Conservation (phyloP, 1,139 yeast species). For the Candida gigantensis region DNA sequence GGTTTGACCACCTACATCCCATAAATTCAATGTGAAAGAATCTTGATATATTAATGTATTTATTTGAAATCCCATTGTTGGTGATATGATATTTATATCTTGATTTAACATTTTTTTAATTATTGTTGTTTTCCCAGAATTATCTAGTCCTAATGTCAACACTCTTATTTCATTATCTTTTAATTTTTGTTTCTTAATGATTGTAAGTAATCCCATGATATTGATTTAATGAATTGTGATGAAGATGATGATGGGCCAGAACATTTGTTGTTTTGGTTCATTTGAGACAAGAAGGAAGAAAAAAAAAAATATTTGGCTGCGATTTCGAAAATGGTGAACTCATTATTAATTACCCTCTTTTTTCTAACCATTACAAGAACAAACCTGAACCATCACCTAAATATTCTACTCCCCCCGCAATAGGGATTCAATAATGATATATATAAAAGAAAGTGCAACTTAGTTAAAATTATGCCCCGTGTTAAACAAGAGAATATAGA, state of each 20-base stretch:
- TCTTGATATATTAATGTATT: conserved; percentile 36
- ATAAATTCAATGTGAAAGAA: conserved; percentile 43
- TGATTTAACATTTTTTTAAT: conserved; percentile 63
- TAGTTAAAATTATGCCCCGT: conserved; percentile 3
- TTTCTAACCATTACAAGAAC: no score
- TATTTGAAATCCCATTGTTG: conserved; percentile 58
- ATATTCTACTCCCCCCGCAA: no score
- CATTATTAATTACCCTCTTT: no score
- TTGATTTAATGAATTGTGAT: background rate
- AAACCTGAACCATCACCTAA: no score
- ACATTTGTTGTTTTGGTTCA: conserved; percentile 1
- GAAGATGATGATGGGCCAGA: background rate
- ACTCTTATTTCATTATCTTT: conserved; percentile 79
- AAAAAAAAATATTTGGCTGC: no score
- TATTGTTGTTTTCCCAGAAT: conserved; percentile 85
- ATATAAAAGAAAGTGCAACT: no score
- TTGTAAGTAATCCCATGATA: conserved; percentile 81
- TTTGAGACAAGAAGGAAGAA: no score
- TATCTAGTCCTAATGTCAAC: conserved; percentile 80
- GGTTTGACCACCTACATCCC: conserved; percentile 92
- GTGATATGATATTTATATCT: conserved; percentile 38
- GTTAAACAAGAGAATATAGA: conserved; percentile 1
- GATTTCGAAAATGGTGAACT: no score
- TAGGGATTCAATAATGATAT: no score
- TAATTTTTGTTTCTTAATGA: conserved; percentile 77